Evolutionary conservation across 345 rosid genomes (phyloP), one percentile per base, ranked within the genome.

Genomic region (Angophora floribunda): DNA sequence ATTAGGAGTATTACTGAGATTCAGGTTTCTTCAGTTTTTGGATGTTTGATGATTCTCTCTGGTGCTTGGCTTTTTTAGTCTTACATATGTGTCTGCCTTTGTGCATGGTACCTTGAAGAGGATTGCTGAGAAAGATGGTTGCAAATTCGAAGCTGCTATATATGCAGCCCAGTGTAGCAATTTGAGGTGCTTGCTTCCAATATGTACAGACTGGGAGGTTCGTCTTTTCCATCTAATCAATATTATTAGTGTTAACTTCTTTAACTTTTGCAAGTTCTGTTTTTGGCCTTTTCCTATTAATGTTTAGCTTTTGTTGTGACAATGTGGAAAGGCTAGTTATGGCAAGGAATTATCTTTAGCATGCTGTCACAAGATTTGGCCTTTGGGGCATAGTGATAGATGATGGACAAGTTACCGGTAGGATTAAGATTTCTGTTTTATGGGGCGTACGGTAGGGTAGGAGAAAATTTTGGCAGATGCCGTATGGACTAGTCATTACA

Each of bases 121-220:
- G 95, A 97, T 98, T 90, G 94, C 95, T 86, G 99, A 97, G 92
- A 97, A 94, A 91, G 93, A 93, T 91, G 97, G 96, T 87, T 93
- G 97, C 86, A 98, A 96, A 91, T 94, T 91, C 90, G 99, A 98
- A 95, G 92, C 94, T 87, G 99, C 97, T 90, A 93, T 96, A 51
- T 97, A 95, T 93, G 99, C 99, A 89, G 90, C 93, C 65, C 99
- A 93, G 78, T 98, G 98, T 92, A 95, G 99, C 94, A 94, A 98
- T 92, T 92, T 98, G 87, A 95, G 93, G 94, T 96, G 95, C 82
- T 92, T 97, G 95, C 95, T 98, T 92, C 96, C 98, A 52, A 90
- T 94, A 89, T 97, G 99, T 92, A 92, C 96, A 30, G 98, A 98
- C 92, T 98, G 99, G 99, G 99, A 98, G 99, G 99, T 98, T 92